Conservation (phyloP, 2,329 filamentous ascomycete species). For the Paecilomyces fulvus region DNA sequence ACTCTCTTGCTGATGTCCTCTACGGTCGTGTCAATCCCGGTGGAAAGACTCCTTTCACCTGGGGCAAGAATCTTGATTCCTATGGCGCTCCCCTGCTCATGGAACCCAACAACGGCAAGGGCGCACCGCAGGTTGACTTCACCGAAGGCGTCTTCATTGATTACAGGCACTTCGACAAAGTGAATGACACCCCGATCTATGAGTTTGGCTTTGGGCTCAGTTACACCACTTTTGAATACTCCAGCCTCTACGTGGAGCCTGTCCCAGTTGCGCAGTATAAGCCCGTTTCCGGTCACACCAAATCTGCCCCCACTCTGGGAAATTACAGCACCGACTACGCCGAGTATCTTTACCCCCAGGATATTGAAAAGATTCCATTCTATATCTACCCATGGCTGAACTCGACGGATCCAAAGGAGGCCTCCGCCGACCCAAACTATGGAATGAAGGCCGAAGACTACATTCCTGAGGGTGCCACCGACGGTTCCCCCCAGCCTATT, state of each 20-base stretch:
- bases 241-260: slow-evolving; percentile 44
- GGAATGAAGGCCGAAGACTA: slow-evolving; percentile 42
- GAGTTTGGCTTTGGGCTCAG: slow-evolving; percentile 56
- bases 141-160: slow-evolving; percentile 54
- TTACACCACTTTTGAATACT: slow-evolving; percentile 56
- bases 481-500: slow-evolving; percentile 48
- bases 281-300: slow-evolving; percentile 45
- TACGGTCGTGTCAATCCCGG: slow-evolving; percentile 60
- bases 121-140: slow-evolving; percentile 52
- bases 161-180: slow-evolving; percentile 46
- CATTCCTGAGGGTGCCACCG: slow-evolving; percentile 42
- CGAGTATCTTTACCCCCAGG: slow-evolving; percentile 49
- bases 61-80: slow-evolving; percentile 44
- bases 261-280: slow-evolving; percentile 41
- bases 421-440: slow-evolving; percentile 48
- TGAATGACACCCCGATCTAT: slow-evolving; percentile 49
- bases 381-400: slow-evolving; percentile 62
- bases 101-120: slow-evolving; percentile 48
- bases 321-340: slow-evolving; percentile 39
- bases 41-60: slow-evolving; percentile 55
- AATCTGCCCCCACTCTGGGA: slow-evolving; percentile 46
- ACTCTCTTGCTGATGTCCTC: slow-evolving; percentile 63
- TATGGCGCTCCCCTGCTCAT: slow-evolving; percentile 52
- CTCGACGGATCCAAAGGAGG: slow-evolving; percentile 45
- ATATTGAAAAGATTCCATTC: slow-evolving; percentile 40